A percentile compares a stretch with the other conserved stretches of the same genome.
phyloP scores from a whole-genome alignment of 1,284 basidiomycete species.

The Wallemia hederae region DNA sequence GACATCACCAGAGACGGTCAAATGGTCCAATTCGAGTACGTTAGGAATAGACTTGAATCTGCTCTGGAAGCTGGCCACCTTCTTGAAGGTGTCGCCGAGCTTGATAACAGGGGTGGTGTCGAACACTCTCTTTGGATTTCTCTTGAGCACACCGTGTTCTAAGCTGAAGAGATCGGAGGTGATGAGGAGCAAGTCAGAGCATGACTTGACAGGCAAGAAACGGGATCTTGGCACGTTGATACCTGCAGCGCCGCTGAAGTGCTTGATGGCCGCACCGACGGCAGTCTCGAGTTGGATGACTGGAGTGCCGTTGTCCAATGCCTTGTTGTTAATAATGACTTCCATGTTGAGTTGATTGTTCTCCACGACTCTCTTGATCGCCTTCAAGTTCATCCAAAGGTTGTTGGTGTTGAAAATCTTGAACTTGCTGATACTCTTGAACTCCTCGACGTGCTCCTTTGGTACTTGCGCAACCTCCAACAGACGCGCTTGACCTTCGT shows the following conservation, averaged over 20 bases:
- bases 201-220: conserved; percentile 47
- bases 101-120: conserved; percentile 82
- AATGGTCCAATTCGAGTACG: conserved; percentile 75
- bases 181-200: conserved; percentile 73
- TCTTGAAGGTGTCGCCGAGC: conserved; percentile 74
- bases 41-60: conserved; percentile 90
- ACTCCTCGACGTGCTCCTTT: conserved; percentile 90
- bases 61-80: conserved; percentile 79
- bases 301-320: conserved; percentile 65
- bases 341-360: conserved; percentile 57
- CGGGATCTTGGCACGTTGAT: conserved; percentile 92
- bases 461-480: conserved; percentile 98
- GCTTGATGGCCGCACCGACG: conserved; percentile 91
- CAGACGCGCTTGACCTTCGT: conserved; percentile 73
- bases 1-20: conserved; percentile 88
- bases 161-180: conserved; percentile 92
- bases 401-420: conserved; percentile 93
- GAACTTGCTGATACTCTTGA: conserved; percentile 72
- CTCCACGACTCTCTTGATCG: conserved; percentile 84
- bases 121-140: conserved; percentile 73
- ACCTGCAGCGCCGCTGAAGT: conserved; percentile 71
- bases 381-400: conserved; percentile 77
- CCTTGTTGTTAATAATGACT: conserved; percentile 64
- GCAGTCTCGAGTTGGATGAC: conserved; percentile 81
- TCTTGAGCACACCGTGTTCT: conserved; percentile 72